Evolutionary conservation across 2,329 filamentous ascomycete genomes (phyloP).

Genomic region (Alternaria sp.): DNA sequence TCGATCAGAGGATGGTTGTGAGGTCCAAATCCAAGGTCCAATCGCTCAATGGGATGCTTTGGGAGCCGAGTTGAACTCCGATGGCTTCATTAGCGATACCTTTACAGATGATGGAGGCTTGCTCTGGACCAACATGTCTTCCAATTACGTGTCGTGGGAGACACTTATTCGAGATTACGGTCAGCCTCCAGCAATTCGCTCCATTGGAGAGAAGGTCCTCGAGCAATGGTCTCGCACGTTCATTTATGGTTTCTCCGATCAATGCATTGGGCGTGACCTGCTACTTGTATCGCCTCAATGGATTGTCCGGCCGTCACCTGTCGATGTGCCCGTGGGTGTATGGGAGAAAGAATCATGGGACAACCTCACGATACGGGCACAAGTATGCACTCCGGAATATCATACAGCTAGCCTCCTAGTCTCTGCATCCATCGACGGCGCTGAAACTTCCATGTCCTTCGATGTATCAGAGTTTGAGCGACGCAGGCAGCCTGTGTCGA

Average conservation of each 20-base stretch:
- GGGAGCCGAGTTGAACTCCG: neutral
- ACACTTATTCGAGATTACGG: neutral
- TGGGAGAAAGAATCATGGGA: neutral
- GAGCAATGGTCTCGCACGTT: neutral
- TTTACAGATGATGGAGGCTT: neutral
- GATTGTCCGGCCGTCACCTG: neutral
- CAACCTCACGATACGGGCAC: neutral
- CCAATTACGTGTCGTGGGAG: neutral
- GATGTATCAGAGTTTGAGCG: neutral
- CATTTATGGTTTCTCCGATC: neutral
- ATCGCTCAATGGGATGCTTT: neutral
- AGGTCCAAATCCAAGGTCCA: neutral
- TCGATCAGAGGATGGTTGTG: neutral
- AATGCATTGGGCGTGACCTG: neutral
- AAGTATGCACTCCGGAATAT: neutral
- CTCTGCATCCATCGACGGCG: neutral
- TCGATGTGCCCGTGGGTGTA: neutral
- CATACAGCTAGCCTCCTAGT: neutral
- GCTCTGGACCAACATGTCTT: neutral
- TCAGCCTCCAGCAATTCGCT: neutral
- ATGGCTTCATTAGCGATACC: neutral
- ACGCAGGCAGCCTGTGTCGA: neutral
- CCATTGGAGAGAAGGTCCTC: neutral
- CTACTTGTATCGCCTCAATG: neutral
- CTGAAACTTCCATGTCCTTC: neutral